Evolutionary conservation across 2,329 filamentous ascomycete species (phyloP), one percentile per base, ranked within the genome.

Genomic region (Calonectria pteridis): DNA sequence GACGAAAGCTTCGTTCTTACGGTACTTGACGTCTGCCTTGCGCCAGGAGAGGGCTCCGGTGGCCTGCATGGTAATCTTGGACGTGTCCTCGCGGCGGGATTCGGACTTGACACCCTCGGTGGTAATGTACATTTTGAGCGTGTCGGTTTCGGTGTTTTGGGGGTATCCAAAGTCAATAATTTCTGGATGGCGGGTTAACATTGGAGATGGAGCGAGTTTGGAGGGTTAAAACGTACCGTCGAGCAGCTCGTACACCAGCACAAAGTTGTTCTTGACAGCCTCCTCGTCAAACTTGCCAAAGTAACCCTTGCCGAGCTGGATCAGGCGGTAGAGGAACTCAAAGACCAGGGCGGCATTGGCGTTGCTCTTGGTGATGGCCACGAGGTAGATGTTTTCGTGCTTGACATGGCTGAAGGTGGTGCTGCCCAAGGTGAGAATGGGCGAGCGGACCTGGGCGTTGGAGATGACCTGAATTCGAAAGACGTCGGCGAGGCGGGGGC

Each of bases 331-430:
- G 75, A 99, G 89, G 83, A 99, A 99, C 87, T 99, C 97, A 83
- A 99, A 99, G 29, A 99, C 95, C 71, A 99, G 91, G 51, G 97
- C 97, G 16, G 96, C 96, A 91, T 99, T 99, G 87, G 96, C 97
- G 86, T 99, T 99, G 88, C 96, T 98, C 89, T 98, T 99, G 72
- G 96, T 98, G 80, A 99, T 94, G 23, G 96, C 97, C 69, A 98
- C 96, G 79, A 99, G 87, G 85, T 98, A 99, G 83, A 99, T 98
- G 85, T 99, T 99, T 84, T 99, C 97, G 87, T 98, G 96, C 85
- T 98, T 98, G 86, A 99, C 96, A 92, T 99, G 97, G 89, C 95
- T 98, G 86, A 99, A 99, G 59, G 97, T 99, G 71, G 97, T 99
- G 84, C 95, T 98, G 77, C 97, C 97, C 72, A 99, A 92, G 6